A percentile compares a stretch with the other conserved stretches of the same genome.
phyloP scores from a whole-genome alignment of 495 filamentous ascomycete genomes.

The Halenospora varia region DNA sequence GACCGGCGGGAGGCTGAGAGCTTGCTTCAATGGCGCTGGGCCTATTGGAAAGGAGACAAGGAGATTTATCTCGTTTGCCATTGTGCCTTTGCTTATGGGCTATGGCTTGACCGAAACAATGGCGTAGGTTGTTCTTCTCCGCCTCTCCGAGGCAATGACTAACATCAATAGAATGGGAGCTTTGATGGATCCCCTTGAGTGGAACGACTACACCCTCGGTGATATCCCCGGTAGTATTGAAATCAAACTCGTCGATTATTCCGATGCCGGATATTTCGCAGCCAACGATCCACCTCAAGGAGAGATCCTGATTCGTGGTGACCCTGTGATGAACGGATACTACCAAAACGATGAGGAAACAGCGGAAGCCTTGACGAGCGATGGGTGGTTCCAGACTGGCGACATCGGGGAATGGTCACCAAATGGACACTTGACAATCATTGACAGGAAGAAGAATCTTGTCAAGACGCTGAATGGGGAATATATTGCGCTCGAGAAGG shows the following conservation, averaged over 20 bases:
- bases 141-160: too few relatives aligned
- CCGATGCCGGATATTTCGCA: constrained; percentile 84
- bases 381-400: constrained; percentile 92
- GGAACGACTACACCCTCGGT: constrained; percentile 78
- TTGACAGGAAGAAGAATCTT: constrained; percentile 96
- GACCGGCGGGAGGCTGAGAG: constrained; percentile 72
- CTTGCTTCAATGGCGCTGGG: constrained; percentile 81
- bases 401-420: constrained; percentile 87
- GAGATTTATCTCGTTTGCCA: constrained; percentile 77
- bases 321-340: constrained; percentile 67
- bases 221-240: constrained; percentile 74
- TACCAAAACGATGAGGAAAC: constrained; percentile 81
- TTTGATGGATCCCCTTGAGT: constrained; percentile 81
- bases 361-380: constrained; percentile 62
- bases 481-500: constrained; percentile 95
- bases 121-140: constrained; percentile 41
- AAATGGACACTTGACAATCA: constrained; percentile 76
- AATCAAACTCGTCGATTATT: constrained; percentile 89
- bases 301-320: constrained; percentile 88
- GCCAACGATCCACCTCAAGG: constrained; percentile 85
- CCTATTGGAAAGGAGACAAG: constrained; percentile 82
- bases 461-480: constrained; percentile 93
- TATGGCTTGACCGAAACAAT: constrained; percentile 93
- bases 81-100: constrained; percentile 78
- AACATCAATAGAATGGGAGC: constrained; percentile 82